phyloP scores from a whole-genome alignment of 768 basidiomycete genomes.

The Lentinula aciculospora region DNA sequence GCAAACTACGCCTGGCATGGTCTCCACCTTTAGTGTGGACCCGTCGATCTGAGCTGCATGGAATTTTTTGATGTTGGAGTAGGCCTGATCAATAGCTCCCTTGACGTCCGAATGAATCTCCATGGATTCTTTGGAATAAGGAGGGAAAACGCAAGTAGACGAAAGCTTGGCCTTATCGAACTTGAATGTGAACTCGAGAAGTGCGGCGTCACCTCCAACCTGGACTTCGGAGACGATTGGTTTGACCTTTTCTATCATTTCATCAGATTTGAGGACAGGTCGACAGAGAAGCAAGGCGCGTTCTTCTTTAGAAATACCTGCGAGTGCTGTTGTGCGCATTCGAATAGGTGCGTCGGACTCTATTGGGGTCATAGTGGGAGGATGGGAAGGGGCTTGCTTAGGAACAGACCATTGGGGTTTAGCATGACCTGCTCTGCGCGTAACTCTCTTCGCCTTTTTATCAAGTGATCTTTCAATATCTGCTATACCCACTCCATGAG shows the following conservation, averaged over 20 bases:
- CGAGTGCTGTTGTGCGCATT: constrained; percentile 71
- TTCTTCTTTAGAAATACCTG: constrained; percentile 39
- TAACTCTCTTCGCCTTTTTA: constrained; percentile 80
- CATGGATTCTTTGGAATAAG: constrained; percentile 66
- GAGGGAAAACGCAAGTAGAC: constrained; percentile 70
- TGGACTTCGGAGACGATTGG: constrained; percentile 92
- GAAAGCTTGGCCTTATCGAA: constrained; percentile 80
- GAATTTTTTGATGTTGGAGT: constrained; percentile 87
- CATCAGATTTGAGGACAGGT: constrained; percentile 81
- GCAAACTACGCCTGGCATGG: constrained; percentile 97
- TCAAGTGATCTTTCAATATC: constrained; percentile 86
- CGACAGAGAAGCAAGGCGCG: constrained; percentile 73
- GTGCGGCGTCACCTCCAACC: constrained; percentile 75
- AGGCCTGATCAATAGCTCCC: constrained; percentile 84
- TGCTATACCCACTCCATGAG: constrained; percentile 72
- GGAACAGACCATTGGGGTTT: constrained; percentile 70
- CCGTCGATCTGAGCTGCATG: constrained; percentile 82
- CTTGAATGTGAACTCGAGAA: constrained; percentile 86
- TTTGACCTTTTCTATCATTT: constrained; percentile 90
- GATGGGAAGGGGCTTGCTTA: constrained; percentile 16
- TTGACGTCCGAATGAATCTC: constrained; percentile 57
- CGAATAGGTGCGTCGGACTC: constrained; percentile 48
- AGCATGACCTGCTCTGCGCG: constrained; percentile 84
- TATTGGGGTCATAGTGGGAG: constrained; percentile 7
- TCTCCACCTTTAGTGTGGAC: constrained; percentile 76